Evolutionary conservation across 257 asterid genomes (phyloP), one percentile per base, ranked within the genome.

Genomic region (Nicotiana sylvestris): DNA sequence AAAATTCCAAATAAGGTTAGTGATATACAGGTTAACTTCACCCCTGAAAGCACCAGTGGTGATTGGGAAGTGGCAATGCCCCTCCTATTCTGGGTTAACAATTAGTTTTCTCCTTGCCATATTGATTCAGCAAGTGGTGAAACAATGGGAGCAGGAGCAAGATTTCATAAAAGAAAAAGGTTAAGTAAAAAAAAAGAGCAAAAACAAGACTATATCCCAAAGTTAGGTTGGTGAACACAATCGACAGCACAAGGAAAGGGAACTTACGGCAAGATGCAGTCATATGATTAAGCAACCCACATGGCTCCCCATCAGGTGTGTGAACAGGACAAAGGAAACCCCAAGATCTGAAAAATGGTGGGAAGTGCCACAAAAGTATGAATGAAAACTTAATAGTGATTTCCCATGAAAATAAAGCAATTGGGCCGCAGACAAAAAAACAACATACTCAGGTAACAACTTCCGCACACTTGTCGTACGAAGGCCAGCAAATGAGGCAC

Each of bases 261-360:
- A 62, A 84, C 99, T 94, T 92, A 96, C 99, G 96, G 86, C 99
- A 96, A 84, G 98, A 72, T 25, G 92, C 85, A 87, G 98, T 90
- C 97, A 96, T 88, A 87, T 94, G 99, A 83, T 96, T 96, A 85
- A 96, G 91, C 86, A 96, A 88, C 81, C 99, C 99, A 84, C 99
- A 96, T 66, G 98, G 98, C 90, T 92, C 99, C 80, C 99, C 99
- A 88, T 94, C 98, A 56, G 99, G 98, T 83, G 99, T 96, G 87
- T 96, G 98, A 86, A 96, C 99, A 88, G 98, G 99, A 85, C 99
- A 96, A 15, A 96, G 82, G 85, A 96, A 96, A 70, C 99, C 99
- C 99, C 99, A 96, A 33, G 98, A 92, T 87, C 99, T 94, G 96
- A 58, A 79, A 32, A 83, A 35, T 53, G 32, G 21, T 78, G 30